Evolutionary conservation across 139 green algal genomes (phyloP).

Genomic region (Volvox reticuliferus): DNA sequence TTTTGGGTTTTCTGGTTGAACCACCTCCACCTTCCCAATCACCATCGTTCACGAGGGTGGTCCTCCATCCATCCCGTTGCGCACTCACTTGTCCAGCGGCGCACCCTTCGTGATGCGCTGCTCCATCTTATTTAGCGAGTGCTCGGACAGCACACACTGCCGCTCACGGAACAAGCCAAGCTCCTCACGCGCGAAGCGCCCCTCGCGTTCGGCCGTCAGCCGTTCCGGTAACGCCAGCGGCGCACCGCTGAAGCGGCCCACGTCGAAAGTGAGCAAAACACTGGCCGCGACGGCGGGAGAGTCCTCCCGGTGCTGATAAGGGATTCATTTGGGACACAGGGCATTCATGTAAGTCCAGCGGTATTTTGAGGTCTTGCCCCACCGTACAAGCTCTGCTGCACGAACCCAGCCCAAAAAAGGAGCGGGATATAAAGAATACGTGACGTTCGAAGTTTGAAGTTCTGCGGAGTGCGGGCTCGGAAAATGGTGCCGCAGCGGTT

Average conservation of each 20-base stretch:
- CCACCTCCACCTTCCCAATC: no score
- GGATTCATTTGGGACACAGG: no score
- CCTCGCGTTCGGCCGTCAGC: conserved; percentile 27
- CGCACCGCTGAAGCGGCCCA: background rate
- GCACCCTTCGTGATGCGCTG: conserved; percentile 51
- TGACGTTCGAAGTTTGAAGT: no score
- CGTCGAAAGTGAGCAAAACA: conserved; percentile 26
- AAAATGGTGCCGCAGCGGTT: no score
- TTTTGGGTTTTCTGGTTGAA: no score
- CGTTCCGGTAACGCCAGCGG: conserved; percentile 33
- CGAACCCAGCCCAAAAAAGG: no score
- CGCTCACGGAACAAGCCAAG: conserved; percentile 56
- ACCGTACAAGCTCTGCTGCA: no score
- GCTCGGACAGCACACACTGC: conserved; percentile 35
- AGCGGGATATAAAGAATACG: no score
- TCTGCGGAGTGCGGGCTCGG: no score
- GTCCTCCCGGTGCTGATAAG: conserved; percentile 3
- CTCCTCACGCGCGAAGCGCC: conserved; percentile 46
- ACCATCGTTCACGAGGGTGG: no score
- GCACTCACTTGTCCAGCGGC: conserved; percentile 39
- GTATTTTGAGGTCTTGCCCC: no score
- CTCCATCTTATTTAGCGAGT: conserved; percentile 62
- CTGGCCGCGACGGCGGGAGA: background rate
- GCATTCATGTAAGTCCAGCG: no score
- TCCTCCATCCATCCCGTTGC: background rate